Evolutionary conservation across 176 grass and related monocot genomes (phyloP), one percentile per base, ranked within the genome.

Genomic region (Guadua angustifolia): DNA sequence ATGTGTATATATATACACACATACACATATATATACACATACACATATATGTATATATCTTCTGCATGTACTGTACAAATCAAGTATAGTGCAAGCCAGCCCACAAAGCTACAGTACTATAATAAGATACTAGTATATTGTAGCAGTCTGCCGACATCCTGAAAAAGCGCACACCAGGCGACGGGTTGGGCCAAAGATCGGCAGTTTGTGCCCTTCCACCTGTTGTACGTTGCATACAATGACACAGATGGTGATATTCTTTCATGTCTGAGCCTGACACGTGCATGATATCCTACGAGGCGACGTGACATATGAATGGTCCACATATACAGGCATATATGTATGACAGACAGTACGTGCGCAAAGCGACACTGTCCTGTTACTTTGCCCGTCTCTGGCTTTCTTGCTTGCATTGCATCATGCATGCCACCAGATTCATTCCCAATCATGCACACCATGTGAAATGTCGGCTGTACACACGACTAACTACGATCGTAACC

Each of bases 181-280:
- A 72, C 67, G 80, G 88, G 88, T 89, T 89, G 88, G 83, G 36
- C 78, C 78, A n/a, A 64, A 21, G 77, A 86, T 89, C 78, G 83
- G 83, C 64, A 70, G 80, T 89, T 89, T 89, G 88, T 89, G 50
- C 71, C 53, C 38, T 77, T 82, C 56, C 53, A 69, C 44, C 62
- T 12, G 17, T 65, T 50, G 0, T 39, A 52, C 9, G 9, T 38
- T 40, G 44, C 67, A 79, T 74, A 57, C 74, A 22, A 66, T 66
- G 66, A 66, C 58, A 66, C 78, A 76, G 22, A 64, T 40, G 39
- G 39, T 40, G 39, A 40, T 46, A 75, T 89, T 58, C 77, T 43
- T 38, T 57, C 43, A 26, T 63, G 1, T 66, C 77, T 52, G 64
- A 2, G 2, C 55, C 77, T 52, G 64, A 2, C 64, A 42, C 32